Evolutionary conservation across 257 asterid genomes (phyloP).

Genomic region (Scutellaria barbata): DNA sequence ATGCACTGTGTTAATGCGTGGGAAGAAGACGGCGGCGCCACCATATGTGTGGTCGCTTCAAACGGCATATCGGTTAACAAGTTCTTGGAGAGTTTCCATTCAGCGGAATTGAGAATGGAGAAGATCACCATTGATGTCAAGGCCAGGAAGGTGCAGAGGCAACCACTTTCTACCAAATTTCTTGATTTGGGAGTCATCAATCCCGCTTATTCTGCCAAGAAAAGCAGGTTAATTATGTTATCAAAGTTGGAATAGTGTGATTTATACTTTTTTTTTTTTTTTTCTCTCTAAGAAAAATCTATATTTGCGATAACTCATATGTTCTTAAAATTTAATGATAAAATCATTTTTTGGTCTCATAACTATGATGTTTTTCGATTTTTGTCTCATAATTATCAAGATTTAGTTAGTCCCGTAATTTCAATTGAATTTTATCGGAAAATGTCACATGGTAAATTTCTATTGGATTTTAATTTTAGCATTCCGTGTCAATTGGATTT

Average conservation of each 20-base stretch:
- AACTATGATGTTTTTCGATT: no score
- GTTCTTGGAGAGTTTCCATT: neutral
- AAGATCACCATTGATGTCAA: neutral
- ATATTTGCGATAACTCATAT: no score
- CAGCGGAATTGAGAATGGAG: neutral
- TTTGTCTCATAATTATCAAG: no score
- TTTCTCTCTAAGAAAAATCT: no score
- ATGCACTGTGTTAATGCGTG: constrained; percentile 14
- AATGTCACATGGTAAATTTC: no score
- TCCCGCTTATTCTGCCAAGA: constrained; percentile 12
- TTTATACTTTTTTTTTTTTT: no score
- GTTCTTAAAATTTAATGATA: no score
- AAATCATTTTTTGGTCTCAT: no score
- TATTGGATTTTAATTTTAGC: no score
- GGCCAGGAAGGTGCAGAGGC: neutral
- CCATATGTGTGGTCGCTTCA: neutral
- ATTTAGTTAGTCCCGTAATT: no score
- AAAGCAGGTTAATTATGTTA: neutral
- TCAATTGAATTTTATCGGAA: no score
- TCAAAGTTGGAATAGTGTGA: neutral
- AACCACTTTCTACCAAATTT: neutral
- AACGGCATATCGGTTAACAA: neutral
- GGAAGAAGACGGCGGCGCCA: constrained; percentile 19
- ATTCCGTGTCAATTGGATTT: no score
- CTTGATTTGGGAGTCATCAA: constrained; percentile 14